Base-by-base conservation (phyloP, 345 rosid species). In the Linum trigynum region DNA sequence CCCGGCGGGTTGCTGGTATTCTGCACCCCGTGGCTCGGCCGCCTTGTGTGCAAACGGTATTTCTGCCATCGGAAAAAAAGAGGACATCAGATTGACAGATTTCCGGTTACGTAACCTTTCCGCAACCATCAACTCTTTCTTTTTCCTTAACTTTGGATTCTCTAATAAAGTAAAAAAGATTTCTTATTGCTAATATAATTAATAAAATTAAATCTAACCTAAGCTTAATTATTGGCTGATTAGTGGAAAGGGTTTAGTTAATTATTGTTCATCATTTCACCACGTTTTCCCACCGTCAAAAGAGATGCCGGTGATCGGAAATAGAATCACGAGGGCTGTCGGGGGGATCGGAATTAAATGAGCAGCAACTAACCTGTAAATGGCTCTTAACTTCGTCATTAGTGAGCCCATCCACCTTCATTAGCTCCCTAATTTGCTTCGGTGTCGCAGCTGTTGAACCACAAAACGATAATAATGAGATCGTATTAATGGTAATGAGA, bases 381-480 rank as follows among this genome's bases (percentile, higher is more conserved):
- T 92, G 98, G 83, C 98, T 92, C 77, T 92, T 92, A 36, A 92
- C 98, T 88, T 92, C 98, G 70, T 90, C 98, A 38, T 90, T 92
- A 11, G 96, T 86, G 32, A 92, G 85, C 57, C 97, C 97, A 73
- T 92, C 98, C 16, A 92, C 97, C 72, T 90, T 90, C 98, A 92
- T 92, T 64, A 82, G 76, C 79, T 92, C 98, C 74, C 96, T 86
- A 4, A 92, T 92, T 74, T 89, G 98, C 78, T 92, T 92, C 0
- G 98, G 98, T 0, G 98, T 92, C 8, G 98, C 94, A 67, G 74
- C 98, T 92, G 82, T 68, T 69, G n/a, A 38, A 57, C 62, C 71
- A 62, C 23, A 61, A 65, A 48, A 3, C 43, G 69, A 37, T 59
- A 39, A 48, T 48, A 6, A 48, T 48, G 53, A 48, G 53, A 48